Conservation (phyloP, 768 basidiomycete genomes). For the Lactarius trivialis region DNA sequence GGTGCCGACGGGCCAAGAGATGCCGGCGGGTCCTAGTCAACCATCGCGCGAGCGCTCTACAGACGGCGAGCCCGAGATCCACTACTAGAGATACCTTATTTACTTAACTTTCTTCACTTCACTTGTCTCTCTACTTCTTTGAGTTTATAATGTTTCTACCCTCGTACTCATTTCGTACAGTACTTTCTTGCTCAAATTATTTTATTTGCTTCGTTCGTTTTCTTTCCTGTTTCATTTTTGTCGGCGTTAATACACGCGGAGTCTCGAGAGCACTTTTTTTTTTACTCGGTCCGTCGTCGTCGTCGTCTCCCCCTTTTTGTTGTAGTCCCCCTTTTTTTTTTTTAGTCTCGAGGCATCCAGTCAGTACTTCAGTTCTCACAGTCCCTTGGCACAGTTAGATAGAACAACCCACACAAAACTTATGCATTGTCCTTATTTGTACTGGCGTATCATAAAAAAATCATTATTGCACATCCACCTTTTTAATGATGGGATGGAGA, state of each 20-base stretch:
- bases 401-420: not conserved
- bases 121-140: not conserved
- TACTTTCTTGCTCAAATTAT: conserved; percentile 12
- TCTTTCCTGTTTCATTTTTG: not conserved
- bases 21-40: not conserved
- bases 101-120: no score
- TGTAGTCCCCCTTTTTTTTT: not conserved
- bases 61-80: not conserved
- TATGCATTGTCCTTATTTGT: not conserved
- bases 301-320: not conserved
- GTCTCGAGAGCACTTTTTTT: not conserved
- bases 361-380: not conserved
- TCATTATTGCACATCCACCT: not conserved
- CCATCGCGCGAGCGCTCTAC: not conserved
- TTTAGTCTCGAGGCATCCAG: not conserved
- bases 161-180: conserved; percentile 3
- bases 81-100: not conserved
- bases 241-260: not conserved
- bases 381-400: not conserved
- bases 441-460: not conserved
- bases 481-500: not conserved
- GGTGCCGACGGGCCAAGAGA: not conserved
- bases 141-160: not conserved
- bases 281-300: not conserved
- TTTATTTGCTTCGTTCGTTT: not conserved